A percentile compares a stretch with the other conserved stretches of the same genome.
Evolutionary conservation across 371 early-diverging fungal genomes (phyloP).

Genomic region (Parasitella parasitica): DNA sequence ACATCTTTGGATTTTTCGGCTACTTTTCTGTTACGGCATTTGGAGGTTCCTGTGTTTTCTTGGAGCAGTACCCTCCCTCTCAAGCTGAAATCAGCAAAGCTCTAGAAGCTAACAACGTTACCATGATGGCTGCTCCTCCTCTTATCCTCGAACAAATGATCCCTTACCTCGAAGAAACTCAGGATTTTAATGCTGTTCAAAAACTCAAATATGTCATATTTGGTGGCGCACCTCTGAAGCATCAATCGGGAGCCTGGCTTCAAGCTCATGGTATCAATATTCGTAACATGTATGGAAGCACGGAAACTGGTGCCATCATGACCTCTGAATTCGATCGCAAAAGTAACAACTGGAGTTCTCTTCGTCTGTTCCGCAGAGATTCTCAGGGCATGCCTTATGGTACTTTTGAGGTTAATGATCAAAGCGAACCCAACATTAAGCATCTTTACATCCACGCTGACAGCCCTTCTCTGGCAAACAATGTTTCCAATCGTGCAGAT

Average conservation of each 20-base stretch:
- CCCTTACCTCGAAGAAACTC: conserved; percentile 5
- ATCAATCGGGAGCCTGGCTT: conserved; percentile 13
- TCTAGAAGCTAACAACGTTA: conserved; percentile 6
- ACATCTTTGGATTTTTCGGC: conserved; percentile 13
- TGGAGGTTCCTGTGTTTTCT: conserved; percentile 18
- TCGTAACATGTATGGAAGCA: conserved; percentile 13
- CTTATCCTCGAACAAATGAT: conserved; percentile 17
- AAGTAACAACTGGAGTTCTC: conserved; percentile 5
- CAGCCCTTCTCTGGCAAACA: conserved; percentile 19
- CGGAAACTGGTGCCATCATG: conserved; percentile 15
- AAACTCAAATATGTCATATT: conserved; percentile 52
- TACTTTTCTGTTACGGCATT: background rate
- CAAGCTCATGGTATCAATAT: conserved; percentile 6
- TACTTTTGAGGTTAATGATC: background rate
- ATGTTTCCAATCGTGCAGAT: conserved; percentile 27
- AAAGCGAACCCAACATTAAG: conserved; percentile 7
- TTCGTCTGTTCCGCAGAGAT: conserved; percentile 1
- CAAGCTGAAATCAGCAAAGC: conserved; percentile 3
- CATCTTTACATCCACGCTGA: conserved; percentile 8
- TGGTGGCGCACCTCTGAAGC: conserved; percentile 79
- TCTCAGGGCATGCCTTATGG: background rate
- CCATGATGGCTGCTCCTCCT: conserved; percentile 7
- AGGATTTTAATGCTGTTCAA: conserved; percentile 5
- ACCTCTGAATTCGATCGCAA: background rate
- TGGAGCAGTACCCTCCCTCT: conserved; percentile 14